Evolutionary conservation across 2,329 filamentous ascomycete genomes (phyloP), one percentile per base, ranked within the genome.

Genomic region (Claviceps spartinae): DNA sequence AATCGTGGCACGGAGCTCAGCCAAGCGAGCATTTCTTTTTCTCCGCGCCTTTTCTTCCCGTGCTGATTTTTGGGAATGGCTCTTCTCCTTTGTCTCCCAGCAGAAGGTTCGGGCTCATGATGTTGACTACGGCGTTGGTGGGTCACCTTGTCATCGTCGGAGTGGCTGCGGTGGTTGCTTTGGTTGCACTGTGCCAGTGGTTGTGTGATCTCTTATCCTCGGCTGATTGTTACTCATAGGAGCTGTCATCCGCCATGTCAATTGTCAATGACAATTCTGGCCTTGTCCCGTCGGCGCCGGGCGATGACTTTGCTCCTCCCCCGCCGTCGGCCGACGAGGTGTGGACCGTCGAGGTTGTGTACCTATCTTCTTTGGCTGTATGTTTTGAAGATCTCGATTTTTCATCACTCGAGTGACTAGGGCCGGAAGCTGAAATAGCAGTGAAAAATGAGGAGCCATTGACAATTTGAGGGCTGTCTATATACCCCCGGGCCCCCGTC

Each of bases 211-310:
- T 34, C 9, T 11, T 11, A 3, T 11, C 3, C 30, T 34, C 30
- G 30, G 30, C 30, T 34, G 30, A 0, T 11, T 34, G 9, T 9
- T 34, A 9, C 30, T 34, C 30, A 34, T 11, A 4, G 30, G 30
- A 4, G 30, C 30, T 34, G 30, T 34, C 30, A 4, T 34, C 30
- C 30, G 30, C 3, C 30, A 34, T 4, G 38, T 67, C 57, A 11
- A 71, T 61, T 61, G 54, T 72, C 67, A 16, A 73, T 66, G 47
- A 66, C 30, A 4, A 34, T 34, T 4, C 30, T 34, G 4, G 14
- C 22, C 6, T 14, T 44, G 22, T 16, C 51, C 69, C 68, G 55
- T 72, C 66, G 14, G 70, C 22, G 22, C 4, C 22, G 22, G 22
- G 22, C 66, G 47, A 70, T 66, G 9, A 11, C 30, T 34, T 34